Evolutionary conservation across 352 stramenopile species (phyloP), one percentile per base, ranked within the genome.

Genomic region (Globisporangium heterothallicum): DNA sequence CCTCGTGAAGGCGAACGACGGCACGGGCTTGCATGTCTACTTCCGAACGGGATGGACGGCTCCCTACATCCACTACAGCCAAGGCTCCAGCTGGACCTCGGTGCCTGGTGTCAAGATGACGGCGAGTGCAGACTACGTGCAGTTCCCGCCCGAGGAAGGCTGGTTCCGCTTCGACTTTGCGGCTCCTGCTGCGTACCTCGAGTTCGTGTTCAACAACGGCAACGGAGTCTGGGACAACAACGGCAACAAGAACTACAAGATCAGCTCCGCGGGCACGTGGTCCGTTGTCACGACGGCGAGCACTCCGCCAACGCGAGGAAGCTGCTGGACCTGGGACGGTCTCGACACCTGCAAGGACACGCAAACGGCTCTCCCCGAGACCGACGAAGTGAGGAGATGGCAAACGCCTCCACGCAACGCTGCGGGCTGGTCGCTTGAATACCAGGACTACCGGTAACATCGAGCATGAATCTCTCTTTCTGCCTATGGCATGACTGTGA

Each of bases 361-460:
- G 14, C 51, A 68, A 27, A 68, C 48, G 6, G 44, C 53, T 14
- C 41, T 58, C 0, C 56, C 58, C 0, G 27, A 56, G 3, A 49
- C 57, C 3, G 58, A 70, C 16, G 70, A 80, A n/a, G 32, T 48
- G 2, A 59, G 70, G 25, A 72, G 62, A 38, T 80, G 68, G 66
- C 70, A 80, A 60, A 80, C 70, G 12, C 64, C 67, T 13, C 49
- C 70, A 16, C 64, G 64, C 27, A 73, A 80, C 36, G 19, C 61
- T 4, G 58, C 56, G 4, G 45, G 24, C 6, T 80, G 63, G 61
- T 59, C 46, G 7, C 13, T 40, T 8, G 49, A 72, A 21, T 75
- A 70, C 59, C 70, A 80, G 34, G 70, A 80, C 58, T 77, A 73
- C 55, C 49, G 58, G n/a, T n/a, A n/a, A n/a, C n/a, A n/a, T n/a